Percentiles rank a stretch among this genome's conserved stretches.
These are phyloP conservation scores for Kluyveromyces sp. DNA, from an alignment of 1,139 yeast genomes.

Conservation along the genomic window DNA sequence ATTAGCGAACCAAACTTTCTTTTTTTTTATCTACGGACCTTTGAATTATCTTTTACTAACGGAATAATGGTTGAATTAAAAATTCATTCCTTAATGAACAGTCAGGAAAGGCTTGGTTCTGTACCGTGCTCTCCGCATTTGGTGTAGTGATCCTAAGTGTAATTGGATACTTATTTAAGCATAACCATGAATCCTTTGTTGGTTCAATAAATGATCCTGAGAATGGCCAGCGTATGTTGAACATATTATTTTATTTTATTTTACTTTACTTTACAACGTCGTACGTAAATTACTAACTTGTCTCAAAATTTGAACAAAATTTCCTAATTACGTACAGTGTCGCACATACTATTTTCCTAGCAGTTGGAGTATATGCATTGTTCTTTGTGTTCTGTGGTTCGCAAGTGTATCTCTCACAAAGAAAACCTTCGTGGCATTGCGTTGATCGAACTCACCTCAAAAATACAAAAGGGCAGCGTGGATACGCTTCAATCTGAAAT, in stretches of 20 bases:
- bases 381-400: conserved; percentile 86
- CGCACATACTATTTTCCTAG: conserved; percentile 82
- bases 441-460: conserved; percentile 12
- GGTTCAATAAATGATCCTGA: conserved; percentile 88
- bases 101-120: conserved; percentile 89
- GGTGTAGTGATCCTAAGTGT: conserved; percentile 82
- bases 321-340: conserved; percentile 37
- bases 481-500: too few relatives aligned
- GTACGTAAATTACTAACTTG: not conserved
- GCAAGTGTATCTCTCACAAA: conserved; percentile 44
- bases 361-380: conserved; percentile 72
- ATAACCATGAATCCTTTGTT: conserved; percentile 83
- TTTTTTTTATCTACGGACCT: not conserved
- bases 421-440: conserved; percentile 26
- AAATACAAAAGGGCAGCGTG: too few relatives aligned
- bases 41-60: too few relatives aligned
- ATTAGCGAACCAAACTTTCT: too few relatives aligned
- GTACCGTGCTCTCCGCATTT: conserved; percentile 85
- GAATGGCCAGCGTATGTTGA: conserved; percentile 64
- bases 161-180: conserved; percentile 72
- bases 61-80: not conserved
- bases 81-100: conserved; percentile 15
- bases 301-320: not conserved
- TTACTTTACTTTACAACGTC: not conserved
- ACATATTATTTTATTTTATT: not conserved